Base-by-base conservation (phyloP, 257 asterid species). In the Misopates orontium region DNA sequence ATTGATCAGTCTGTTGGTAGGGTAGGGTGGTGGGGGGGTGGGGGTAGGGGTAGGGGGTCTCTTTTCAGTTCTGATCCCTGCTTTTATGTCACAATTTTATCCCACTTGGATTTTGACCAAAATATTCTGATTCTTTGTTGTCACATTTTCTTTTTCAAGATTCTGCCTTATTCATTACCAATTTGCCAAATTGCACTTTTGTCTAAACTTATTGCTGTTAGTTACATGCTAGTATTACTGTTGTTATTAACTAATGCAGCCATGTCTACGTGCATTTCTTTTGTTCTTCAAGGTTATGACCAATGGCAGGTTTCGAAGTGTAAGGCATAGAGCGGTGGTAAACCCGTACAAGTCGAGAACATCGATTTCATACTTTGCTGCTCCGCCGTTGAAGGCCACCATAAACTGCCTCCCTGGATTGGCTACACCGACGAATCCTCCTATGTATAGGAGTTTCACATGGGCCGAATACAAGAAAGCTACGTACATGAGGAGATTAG, bases 401-500 rank as follows among this genome's bases (percentile, higher is more conserved):
- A 78, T 89, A 19, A 54, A 67, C 21, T 77, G 83, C 25, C 70
- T 82, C 0, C 73, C 79, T 3, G 72, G 68, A 21, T 0, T 75
- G 73, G 64, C 70, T 8, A 71, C 78, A 10, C 55, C 78, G 3
- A 53, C 67, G 1, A 64, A 31, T 21, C 76, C 83, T 1, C 77
- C 77, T 2, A 56, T 83, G 1, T 89, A 82, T 48, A 69, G 82
- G 56, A 64, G 76, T 39, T 85, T 85, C 77, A 82, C 83, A 4
- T 85, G 91, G 95, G 85, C 41, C 4, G 89, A 87, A 0, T 84
- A 75, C 79, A 87, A 84, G 85, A 71, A 77, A 52, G 89, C 85
- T 20, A 65, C 83, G 0, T 87, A 73, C 50, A 36, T 78, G 3
- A 71, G 67, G 1, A 78, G 80, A 25, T 76, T 87, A 12, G 86